Evolutionary conservation across 805 yeast genomes (phyloP).

Genomic region (Suhomyces tanzawaensis): DNA sequence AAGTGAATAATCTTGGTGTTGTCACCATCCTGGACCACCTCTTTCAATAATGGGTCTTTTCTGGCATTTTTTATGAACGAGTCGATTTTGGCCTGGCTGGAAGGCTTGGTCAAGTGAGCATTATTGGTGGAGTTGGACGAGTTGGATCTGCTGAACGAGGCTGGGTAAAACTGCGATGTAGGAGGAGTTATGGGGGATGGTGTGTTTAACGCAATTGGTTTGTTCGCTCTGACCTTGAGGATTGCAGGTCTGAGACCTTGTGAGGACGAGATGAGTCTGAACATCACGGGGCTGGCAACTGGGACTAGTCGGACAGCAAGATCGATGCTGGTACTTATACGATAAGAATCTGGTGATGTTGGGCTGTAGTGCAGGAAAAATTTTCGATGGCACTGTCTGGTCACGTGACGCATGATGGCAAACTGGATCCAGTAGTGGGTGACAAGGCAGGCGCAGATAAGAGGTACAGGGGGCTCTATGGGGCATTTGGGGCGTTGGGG

Average conservation of each 20-base stretch:
- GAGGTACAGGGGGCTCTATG: neutral
- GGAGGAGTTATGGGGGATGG: constrained; percentile 2
- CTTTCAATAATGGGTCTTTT: constrained; percentile 23
- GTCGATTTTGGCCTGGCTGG: constrained; percentile 15
- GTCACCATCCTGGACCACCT: constrained; percentile 17
- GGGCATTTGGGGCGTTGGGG: neutral
- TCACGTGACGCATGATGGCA: neutral
- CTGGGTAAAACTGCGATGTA: constrained; percentile 1
- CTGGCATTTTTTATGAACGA: constrained; percentile 18
- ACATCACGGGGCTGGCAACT: constrained; percentile 22
- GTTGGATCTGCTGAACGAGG: constrained; percentile 19
- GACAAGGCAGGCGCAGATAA: neutral
- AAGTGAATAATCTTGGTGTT: constrained; percentile 23
- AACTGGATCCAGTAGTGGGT: neutral
- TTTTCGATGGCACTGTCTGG: constrained; percentile 1
- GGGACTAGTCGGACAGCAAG: neutral
- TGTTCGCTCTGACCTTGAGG: constrained; percentile 34
- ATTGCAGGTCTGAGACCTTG: constrained; percentile 36
- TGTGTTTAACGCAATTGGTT: constrained; percentile 9
- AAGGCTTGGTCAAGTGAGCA: constrained; percentile 6
- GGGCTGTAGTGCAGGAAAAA: constrained; percentile 3
- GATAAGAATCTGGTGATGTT: constrained; percentile 1
- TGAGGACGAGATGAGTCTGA: constrained; percentile 36
- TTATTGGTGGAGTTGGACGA: constrained; percentile 9
- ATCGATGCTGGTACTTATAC: neutral